Base-by-base conservation (phyloP, 2,329 filamentous ascomycete species). In the Fusarium hostae region DNA sequence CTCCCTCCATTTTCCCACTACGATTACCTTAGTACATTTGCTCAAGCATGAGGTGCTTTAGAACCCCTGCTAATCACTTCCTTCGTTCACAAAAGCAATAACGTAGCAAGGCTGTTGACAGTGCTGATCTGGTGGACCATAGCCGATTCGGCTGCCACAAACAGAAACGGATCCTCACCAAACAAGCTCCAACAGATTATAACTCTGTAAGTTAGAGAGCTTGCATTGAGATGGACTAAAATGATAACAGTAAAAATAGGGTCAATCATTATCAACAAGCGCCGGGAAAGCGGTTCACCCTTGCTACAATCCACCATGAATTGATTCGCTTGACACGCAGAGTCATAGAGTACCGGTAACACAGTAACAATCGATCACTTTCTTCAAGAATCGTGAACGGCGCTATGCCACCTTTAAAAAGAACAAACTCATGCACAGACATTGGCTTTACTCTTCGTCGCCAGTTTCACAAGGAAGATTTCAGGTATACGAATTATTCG, bases 361-460 rank as follows among this genome's bases (percentile, higher is more conserved):
- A 41, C 40, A 54, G 22, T 41, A 44, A 20, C 34, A 28, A 28
- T 34, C 34, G n/a, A 22, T 41, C n/a, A 39, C 30, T 39, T 28
- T 34, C 39, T 30, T 50, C 39, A 20, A 45, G 39, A 30, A 18
- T 56, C 54, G 68, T 68, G 56, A 66, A 70, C 35, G 52, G 28
- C 24, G 43, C 43, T 63, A 85, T 84, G 83, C 79, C 84, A 60
- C 75, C 78, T 50, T 79, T 87, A 58, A 78, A 81, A 44, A 82
- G 85, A 71, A 81, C 80, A 54, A 82, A 83, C 63, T 88, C 86
- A 45, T 85, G 83, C 75, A 84, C 85, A 63, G 92, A 95, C 79
- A 86, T 94, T 66, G 91, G 92, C 70, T 94, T 94, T 78, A 93
- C 92, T 9, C 83, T 95, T 35, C 88, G 90, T 51, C 86, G 88